Evolutionary conservation across 2,329 filamentous ascomycete genomes (phyloP), one percentile per base, ranked within the genome.

Genomic region (Tympanopsis confertula): DNA sequence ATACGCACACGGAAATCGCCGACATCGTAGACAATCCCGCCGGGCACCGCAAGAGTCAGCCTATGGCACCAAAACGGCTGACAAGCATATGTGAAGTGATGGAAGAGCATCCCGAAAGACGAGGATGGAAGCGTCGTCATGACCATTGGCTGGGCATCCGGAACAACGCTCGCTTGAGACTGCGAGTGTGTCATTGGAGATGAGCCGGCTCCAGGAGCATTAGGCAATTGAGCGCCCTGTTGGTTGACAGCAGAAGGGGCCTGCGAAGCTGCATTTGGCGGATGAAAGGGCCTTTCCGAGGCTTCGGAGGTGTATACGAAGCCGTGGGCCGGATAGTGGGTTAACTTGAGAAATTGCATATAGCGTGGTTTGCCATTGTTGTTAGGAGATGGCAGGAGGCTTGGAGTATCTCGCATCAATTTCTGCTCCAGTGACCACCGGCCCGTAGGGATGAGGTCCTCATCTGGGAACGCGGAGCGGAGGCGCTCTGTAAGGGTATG

Each of bases 351-450:
- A 33, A 33, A 33, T 17, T 33, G 30, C 30, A 33, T 33, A 7
- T 17, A 33, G 10, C 30, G 30, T 7, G 49, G 51, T 17, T 54
- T 48, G 15, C 30, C 10, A 7, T 33, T 10, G 24, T 46, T 49
- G 4, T 50, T 45, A n/a, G 55, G 53, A 13, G 52, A 47, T 0
- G 58, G 54, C 5, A 63, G 45, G 29, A 57, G 54, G 5, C 57
- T 59, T 5, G 58, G 58, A 0, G 61, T 63, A 39, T 63, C 60
- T 36, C 58, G 52, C 49, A 63, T 55, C 5, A 63, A 47, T 38
- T 59, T 62, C 42, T 63, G 59, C 30, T 62, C 58, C 19, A 64
- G 47, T 4, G 45, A 49, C 59, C 59, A 64, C 41, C 56, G 54
- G 38, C 56, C 56, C 17, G 17, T 17, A 7, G 30, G 12, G 30